Percentiles rank a stretch among this genome's conserved stretches.
Conservation (phyloP, 805 yeast species). For the Tetrapisispora pingtungensis region DNA sequence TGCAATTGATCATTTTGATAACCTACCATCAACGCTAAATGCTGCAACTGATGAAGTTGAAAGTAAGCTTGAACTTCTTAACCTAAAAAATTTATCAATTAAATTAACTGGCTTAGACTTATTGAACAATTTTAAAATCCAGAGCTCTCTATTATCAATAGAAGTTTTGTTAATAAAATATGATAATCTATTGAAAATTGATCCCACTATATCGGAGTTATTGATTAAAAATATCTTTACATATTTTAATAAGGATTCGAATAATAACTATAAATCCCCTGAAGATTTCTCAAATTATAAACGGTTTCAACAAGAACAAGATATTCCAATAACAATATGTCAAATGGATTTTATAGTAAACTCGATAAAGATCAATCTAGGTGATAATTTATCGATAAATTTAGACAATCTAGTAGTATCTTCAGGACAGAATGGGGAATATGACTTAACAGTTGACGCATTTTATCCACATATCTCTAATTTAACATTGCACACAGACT, state of each 20-base stretch:
- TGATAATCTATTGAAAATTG: neutral
- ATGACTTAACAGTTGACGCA: neutral
- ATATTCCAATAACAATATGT: neutral
- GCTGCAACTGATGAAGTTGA: neutral
- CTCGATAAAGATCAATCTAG: neutral
- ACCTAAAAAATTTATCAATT: neutral
- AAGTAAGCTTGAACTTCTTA: neutral
- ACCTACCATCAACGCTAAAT: neutral
- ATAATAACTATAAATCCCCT: neutral
- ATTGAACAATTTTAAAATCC: neutral
- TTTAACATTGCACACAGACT: neutral
- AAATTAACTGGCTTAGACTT: neutral
- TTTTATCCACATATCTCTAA: neutral
- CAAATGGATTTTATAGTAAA: neutral
- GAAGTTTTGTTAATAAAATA: neutral
- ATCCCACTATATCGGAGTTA: neutral
- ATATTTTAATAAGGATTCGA: neutral
- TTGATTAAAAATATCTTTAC: neutral
- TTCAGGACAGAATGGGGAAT: neutral
- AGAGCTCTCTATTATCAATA: neutral
- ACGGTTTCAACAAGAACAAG: slow-evolving; percentile 5
- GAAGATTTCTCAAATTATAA: neutral
- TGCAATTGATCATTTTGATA: slow-evolving; percentile 50
- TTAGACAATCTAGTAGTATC: neutral
- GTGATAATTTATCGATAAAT: neutral